Evolutionary conservation across 257 asterid genomes (phyloP).

Genomic region (Ophiorrhiza pumila): DNA sequence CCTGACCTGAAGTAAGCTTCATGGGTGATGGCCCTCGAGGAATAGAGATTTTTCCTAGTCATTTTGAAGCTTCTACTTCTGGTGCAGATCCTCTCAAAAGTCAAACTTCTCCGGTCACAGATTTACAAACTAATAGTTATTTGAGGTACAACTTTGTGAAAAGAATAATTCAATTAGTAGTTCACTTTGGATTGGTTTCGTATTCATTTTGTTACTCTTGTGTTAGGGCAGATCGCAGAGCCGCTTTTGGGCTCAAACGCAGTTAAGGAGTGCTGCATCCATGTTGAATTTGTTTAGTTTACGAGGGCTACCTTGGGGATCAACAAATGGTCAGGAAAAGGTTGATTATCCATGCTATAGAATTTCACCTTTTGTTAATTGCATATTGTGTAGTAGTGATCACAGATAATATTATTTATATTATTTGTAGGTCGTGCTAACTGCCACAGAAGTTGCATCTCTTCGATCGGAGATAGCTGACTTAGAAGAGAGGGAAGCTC

Average conservation of each 20-base stretch:
- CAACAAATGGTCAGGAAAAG: conserved; percentile 79
- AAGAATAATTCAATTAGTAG: conserved; percentile 4
- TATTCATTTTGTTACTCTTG: conserved; percentile 3
- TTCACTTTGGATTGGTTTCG: conserved; percentile 18
- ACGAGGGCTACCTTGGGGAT: conserved; percentile 69
- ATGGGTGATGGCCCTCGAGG: conserved; percentile 84
- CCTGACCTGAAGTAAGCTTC: conserved; percentile 31
- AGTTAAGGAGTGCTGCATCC: conserved; percentile 46
- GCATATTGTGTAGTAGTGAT: neutral
- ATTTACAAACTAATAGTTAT: conserved; percentile 19
- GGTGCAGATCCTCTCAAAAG: conserved; percentile 32
- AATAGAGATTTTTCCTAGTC: conserved; percentile 47
- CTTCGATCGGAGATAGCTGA: conserved; percentile 84
- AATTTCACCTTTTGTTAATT: neutral
- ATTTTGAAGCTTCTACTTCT: conserved; percentile 55
- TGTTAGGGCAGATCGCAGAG: conserved; percentile 52
- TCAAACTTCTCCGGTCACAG: conserved; percentile 31
- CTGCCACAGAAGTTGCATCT: conserved; percentile 86
- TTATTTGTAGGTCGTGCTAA: conserved; percentile 60
- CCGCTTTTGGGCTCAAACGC: conserved; percentile 38
- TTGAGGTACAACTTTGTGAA: conserved; percentile 34
- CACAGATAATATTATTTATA: neutral
- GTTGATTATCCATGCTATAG: conserved; percentile 25
- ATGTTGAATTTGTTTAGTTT: conserved; percentile 81
- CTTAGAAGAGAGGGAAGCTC: conserved; percentile 85